These are phyloP conservation scores for Lasiodiplodia theobromae DNA, from an alignment of 2,329 filamentous ascomycete species.

Conservation along the genomic window DNA sequence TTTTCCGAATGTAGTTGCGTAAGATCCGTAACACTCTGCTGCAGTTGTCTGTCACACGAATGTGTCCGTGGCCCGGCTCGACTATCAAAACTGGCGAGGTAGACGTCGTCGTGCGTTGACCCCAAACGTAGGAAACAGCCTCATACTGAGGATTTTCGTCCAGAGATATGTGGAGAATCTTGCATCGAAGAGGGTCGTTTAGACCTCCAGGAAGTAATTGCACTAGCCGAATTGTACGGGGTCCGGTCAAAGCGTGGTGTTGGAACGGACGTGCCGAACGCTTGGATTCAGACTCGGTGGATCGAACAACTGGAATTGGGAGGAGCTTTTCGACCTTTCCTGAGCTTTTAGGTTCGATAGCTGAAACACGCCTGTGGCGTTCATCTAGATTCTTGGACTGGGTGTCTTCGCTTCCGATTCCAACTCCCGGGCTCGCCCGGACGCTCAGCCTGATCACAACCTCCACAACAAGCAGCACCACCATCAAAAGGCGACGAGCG, in stretches of 20 bases:
- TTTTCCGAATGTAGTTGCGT: not conserved
- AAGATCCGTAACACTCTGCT: not conserved
- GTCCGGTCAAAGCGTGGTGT: not conserved
- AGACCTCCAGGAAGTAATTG: not conserved
- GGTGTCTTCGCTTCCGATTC: too few species aligned
- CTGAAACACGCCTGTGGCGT: too few species aligned
- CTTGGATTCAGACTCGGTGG: too few species aligned
- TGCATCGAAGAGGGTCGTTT: not conserved
- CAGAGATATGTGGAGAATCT: not conserved
- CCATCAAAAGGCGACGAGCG: too few species aligned
- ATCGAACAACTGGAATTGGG: too few species aligned
- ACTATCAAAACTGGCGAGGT: not conserved
- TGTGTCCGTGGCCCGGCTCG: not conserved
- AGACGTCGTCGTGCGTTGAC: not conserved
- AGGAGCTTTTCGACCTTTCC: too few species aligned
- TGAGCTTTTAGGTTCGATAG: fast-evolving
- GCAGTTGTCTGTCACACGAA: not conserved
- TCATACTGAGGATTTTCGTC: not conserved
- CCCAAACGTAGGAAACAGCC: conserved; percentile 2
- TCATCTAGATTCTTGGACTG: too few species aligned
- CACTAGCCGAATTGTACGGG: not conserved
- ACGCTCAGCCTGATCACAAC: too few species aligned
- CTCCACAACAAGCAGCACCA: too few species aligned
- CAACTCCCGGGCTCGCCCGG: too few species aligned
- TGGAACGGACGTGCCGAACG: not conserved